Base-by-base conservation (phyloP, 2,329 filamentous ascomycete species). In the Penicillium sp. region DNA sequence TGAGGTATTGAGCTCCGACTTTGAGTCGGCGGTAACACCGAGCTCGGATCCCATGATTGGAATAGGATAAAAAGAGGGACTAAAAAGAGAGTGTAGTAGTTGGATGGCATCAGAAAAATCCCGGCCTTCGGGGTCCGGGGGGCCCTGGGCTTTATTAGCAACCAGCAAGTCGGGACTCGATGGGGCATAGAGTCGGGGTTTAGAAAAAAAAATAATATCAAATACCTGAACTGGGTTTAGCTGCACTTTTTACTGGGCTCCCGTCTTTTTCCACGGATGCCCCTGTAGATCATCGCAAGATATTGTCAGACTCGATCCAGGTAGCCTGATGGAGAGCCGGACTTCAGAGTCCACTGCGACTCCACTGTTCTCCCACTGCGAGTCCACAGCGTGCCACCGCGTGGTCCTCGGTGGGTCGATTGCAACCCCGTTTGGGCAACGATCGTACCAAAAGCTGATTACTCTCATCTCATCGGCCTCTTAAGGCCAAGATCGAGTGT, bases 21-120 rank as follows among this genome's bases (percentile, higher is more conserved):
- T 63, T 12, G 64, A 63, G n/a, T 63, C 54, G 42, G 63, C 58
- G 23, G 54, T 60, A 42, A 67, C 54, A 31, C 65, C 65, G 21
- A 65, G 57, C 57, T 69, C 67, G 6, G 66, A 69, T 24, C 66
- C 67, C 67, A 69, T 69, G 49, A 38, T 39, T 34, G 49, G 49
- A 51, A 42, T 18, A 33, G 34, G 26, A 29, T 18, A 41, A 12
- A 26, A 42, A 10, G 39, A 23, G 13, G 13, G 23, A 28, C 41
- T 42, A 42, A 42, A 42, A 42, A 16, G 23, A 28, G 24, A 28
- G 41, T 42, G 23, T 26, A 26, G 41, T n/a, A 42, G 41, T 42
- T 42, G 41, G 41, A 28, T 26, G 28, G 12, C 41, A 12, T 39
- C 36, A 39, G 18, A 39, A 39, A 39, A 7, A 21, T n/a, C 36